Percentiles rank a stretch among this genome's conserved stretches.
Conservation (phyloP, 306 rosid genomes). For the Vachellia pachyceras region DNA sequence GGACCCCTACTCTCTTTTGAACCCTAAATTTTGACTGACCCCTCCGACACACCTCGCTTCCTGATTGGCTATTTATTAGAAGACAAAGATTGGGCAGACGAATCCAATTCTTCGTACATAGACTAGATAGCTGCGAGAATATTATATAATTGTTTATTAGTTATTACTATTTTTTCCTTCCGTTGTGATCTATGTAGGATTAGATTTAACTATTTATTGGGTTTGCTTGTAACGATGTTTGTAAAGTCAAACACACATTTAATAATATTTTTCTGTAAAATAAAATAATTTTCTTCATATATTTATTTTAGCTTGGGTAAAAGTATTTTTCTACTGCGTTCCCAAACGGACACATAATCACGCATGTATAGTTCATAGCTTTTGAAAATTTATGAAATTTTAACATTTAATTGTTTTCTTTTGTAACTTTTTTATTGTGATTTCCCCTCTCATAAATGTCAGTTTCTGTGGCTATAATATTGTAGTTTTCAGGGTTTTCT, state of each 20-base stretch:
- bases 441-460: neutral
- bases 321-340: too few species aligned
- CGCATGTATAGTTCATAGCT: neutral
- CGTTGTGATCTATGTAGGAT: neutral
- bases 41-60: conserved; percentile 42
- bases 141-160: neutral
- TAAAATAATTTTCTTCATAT: too few species aligned
- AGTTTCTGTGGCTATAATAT: neutral
- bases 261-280: too few species aligned
- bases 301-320: too few species aligned
- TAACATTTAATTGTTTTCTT: neutral
- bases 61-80: conserved; percentile 52
- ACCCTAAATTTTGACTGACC: neutral
- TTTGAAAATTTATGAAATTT: neutral
- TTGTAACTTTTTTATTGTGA: neutral
- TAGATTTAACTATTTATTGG: conserved; percentile 1
- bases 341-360: too few species aligned
- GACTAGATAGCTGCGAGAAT: neutral
- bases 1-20: neutral
- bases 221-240: too few species aligned
- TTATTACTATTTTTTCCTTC: neutral
- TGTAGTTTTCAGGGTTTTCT: neutral
- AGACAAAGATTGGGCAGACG: conserved; percentile 60
- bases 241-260: too few species aligned
- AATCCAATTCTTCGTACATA: conserved; percentile 43